These are phyloP conservation scores for Plectosphaerella cucumerina DNA, from an alignment of 2,329 filamentous ascomycete genomes.

Conservation along the genomic window DNA sequence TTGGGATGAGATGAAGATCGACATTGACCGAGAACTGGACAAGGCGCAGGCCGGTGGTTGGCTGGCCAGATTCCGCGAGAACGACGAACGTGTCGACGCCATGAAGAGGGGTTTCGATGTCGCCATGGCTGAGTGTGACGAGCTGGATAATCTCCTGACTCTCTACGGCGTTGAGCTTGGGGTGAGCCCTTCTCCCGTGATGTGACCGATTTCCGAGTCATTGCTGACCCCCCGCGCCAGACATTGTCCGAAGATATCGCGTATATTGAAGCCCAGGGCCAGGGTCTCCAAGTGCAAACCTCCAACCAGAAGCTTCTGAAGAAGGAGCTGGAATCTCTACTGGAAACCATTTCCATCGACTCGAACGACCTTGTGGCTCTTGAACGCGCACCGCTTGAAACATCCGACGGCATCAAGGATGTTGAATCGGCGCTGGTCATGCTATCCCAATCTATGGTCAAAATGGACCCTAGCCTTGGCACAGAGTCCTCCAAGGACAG, in stretches of 20 bases:
- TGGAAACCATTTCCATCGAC: constrained; percentile 88
- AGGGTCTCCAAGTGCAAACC: constrained; percentile 94
- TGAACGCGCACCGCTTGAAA: constrained; percentile 68
- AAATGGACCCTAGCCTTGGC: constrained; percentile 80
- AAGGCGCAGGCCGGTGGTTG: constrained; percentile 90
- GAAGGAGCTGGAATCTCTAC: constrained; percentile 81
- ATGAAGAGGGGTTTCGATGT: constrained; percentile 83
- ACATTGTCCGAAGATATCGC: constrained; percentile 93
- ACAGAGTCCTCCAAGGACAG: constrained; percentile 42
- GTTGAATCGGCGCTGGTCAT: constrained; percentile 75
- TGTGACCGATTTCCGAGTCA: neutral
- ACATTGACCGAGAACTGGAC: constrained; percentile 82
- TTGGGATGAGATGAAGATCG: constrained; percentile 75
- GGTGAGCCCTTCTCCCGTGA: constrained; percentile 44
- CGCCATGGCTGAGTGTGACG: constrained; percentile 92
- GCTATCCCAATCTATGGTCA: constrained; percentile 88
- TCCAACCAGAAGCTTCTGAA: constrained; percentile 94
- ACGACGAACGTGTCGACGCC: constrained; percentile 83
- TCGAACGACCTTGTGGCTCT: constrained; percentile 70
- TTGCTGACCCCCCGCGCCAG: constrained; percentile 39
- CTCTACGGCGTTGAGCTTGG: constrained; percentile 92
- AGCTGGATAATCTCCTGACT: constrained; percentile 89
- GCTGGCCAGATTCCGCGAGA: constrained; percentile 78
- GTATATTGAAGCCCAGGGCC: constrained; percentile 95
- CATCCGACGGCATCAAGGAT: constrained; percentile 64